Base-by-base conservation (phyloP, 1,139 yeast genomes). In the Kodamaea derodonti region DNA sequence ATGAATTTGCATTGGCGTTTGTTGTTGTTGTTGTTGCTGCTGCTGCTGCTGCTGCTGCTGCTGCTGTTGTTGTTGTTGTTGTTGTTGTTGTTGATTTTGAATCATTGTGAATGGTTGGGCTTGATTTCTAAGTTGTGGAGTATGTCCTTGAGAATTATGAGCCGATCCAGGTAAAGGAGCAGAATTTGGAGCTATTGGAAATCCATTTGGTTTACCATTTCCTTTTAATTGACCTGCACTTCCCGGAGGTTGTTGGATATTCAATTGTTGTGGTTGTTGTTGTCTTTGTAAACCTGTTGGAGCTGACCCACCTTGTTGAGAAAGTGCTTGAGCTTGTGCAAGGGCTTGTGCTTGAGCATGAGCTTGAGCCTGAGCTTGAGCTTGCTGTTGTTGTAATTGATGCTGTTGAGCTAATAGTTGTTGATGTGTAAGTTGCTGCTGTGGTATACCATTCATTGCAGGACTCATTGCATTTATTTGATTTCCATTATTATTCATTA, bases 91-190 rank as follows among this genome's bases (percentile, higher is more conserved):
- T 8, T 29, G 31, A 16, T 24, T 29, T 30, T 29, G 34, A 6
- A 25, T 9, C 29, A 30, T 30, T 18, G 38, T 30, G 22, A 32
- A 42, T 1, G 61, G 60, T 34, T 48, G 58, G 4, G 55, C 46
- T 34, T 50, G 60, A 32, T 47, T 48, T 4, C 48, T 47, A 52
- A 60, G 50, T 31, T 54, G 65, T 1, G 64, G 66, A 1, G 64
- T 57, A 24, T 54, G 61, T 4, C 49, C 52, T 22, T 48, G 53
- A 7, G 63, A 54, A 23, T 46, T 47, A 1, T 52, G 53, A 1
- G 49, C 51, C 4, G 58, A 50, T 5, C 40, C 38, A 4, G 17
- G 17, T 17, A 56, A 35, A 2, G 59, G 60, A 4, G 60, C 62
- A 3, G 61, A 52, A 38, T 48, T 54, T 3, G 60, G 58, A 3